A percentile compares a stretch with the other conserved stretches of the same genome.
These are phyloP conservation scores for Aspergillus leporis DNA, from an alignment of 495 filamentous ascomycete genomes.

Conservation along the genomic window DNA sequence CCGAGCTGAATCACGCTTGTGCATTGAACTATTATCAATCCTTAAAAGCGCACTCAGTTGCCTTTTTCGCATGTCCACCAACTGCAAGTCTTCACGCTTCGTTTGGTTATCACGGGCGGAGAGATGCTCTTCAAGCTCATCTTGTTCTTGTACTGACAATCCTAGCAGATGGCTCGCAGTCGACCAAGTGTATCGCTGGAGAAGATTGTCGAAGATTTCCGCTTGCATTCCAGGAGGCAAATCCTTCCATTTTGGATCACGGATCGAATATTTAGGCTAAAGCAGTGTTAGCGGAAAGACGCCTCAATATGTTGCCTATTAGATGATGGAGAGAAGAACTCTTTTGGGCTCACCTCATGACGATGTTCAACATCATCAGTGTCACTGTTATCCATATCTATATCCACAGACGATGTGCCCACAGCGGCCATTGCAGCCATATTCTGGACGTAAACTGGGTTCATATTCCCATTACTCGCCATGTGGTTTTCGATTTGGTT, in stretches of 20 bases:
- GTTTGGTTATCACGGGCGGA: slow-evolving; percentile 26
- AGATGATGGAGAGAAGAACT: neutral
- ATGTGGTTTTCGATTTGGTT: slow-evolving; percentile 27
- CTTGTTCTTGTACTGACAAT: slow-evolving; percentile 23
- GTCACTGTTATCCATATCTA: slow-evolving; percentile 28
- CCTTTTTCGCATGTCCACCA: slow-evolving; percentile 33
- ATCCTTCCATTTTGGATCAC: slow-evolving; percentile 35
- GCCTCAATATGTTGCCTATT: neutral
- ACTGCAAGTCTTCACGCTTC: slow-evolving; percentile 25
- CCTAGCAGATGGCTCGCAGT: slow-evolving; percentile 25
- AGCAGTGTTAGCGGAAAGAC: neutral
- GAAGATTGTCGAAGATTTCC: slow-evolving; percentile 37
- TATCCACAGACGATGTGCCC: slow-evolving; percentile 3
- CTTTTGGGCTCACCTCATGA: slow-evolving; percentile 15
- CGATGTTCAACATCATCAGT: slow-evolving; percentile 9
- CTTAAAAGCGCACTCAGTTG: slow-evolving; percentile 31
- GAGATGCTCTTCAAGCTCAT: slow-evolving; percentile 17
- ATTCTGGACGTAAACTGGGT: slow-evolving; percentile 38
- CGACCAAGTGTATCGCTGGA: slow-evolving; percentile 22
- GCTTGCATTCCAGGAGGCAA: slow-evolving; percentile 32
- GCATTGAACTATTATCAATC: slow-evolving; percentile 30
- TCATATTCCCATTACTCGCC: slow-evolving; percentile 38
- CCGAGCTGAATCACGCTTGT: slow-evolving; percentile 19
- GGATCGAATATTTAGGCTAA: slow-evolving; percentile 3
- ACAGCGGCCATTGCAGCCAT: slow-evolving; percentile 30